Conservation (phyloP, 2,329 filamentous ascomycete genomes). For the Talaromyces piceae region DNA sequence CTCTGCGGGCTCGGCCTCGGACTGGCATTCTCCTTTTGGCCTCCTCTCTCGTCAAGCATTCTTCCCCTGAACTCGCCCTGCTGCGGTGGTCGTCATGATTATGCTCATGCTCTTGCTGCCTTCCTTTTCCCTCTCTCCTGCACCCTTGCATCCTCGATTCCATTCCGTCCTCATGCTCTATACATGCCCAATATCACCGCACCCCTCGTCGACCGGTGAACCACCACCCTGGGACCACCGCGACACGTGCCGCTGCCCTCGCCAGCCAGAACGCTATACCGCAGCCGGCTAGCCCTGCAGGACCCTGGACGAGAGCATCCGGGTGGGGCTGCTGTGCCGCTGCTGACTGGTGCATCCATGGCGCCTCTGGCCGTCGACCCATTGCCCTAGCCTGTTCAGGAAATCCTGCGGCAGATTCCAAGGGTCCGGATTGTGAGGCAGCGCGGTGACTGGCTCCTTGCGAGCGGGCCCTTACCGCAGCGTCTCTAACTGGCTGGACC, state of each 20-base stretch:
- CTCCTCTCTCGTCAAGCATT: no score
- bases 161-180: neutral
- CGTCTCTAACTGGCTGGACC: neutral
- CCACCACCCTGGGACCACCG: neutral
- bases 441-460: neutral
- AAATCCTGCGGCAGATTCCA: neutral
- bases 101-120: no score
- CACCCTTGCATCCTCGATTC: neutral
- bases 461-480: neutral
- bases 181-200: neutral
- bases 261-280: neutral
- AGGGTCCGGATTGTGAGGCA: neutral
- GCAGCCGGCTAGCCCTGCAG: conserved; percentile 1
- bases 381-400: neutral
- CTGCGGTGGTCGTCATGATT: no score
- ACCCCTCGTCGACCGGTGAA: neutral
- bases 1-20: neutral
- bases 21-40: no score
- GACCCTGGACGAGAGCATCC: neutral
- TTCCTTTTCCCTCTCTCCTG: no score
- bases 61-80: no score
- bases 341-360: neutral
- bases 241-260: conserved; percentile 8
- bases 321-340: neutral
- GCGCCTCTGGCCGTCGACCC: neutral